Evolutionary conservation across 2,329 filamentous ascomycete species (phyloP).

Genomic region (Lachnellula arida): DNA sequence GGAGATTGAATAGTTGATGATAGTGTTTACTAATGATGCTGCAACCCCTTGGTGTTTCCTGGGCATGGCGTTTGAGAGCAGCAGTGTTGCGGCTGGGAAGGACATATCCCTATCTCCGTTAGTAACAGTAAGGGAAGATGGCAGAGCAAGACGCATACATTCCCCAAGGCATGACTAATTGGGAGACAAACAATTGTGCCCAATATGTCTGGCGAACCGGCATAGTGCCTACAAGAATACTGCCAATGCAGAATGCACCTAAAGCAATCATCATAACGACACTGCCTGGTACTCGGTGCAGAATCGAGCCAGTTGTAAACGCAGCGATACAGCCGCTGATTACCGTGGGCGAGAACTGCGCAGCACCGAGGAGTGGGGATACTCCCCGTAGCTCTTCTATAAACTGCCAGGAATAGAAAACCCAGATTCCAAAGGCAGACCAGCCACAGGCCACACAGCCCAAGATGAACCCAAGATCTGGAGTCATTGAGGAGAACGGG

Average conservation of each 20-base stretch:
- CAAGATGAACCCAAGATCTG: constrained; percentile 45
- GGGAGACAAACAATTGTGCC: constrained; percentile 54
- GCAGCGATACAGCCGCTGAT: constrained; percentile 32
- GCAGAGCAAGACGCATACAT: constrained; percentile 36
- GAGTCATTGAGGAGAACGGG: constrained; percentile 47
- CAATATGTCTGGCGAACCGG: constrained; percentile 58
- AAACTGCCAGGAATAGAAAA: constrained; percentile 26
- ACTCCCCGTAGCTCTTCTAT: constrained; percentile 24
- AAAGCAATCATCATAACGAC: constrained; percentile 34
- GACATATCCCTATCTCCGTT: constrained; percentile 46
- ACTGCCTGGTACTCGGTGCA: constrained; percentile 28
- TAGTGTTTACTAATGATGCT: constrained; percentile 55
- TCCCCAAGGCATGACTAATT: constrained; percentile 55
- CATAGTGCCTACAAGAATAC: constrained; percentile 38
- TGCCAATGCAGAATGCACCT: constrained; percentile 38
- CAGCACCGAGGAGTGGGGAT: constrained; percentile 29
- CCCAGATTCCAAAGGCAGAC: constrained; percentile 28
- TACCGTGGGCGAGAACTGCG: constrained; percentile 27
- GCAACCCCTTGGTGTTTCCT: constrained; percentile 47
- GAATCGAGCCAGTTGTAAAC: constrained; percentile 33
- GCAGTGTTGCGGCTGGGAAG: constrained; percentile 57
- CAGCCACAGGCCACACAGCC: constrained; percentile 26
- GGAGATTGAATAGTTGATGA: constrained; percentile 66
- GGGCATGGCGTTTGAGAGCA: constrained; percentile 49
- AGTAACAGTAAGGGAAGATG: background rate